Evolutionary conservation across 1,284 basidiomycete species (phyloP).

Genomic region (Cutaneotrichosporon sp.): DNA sequence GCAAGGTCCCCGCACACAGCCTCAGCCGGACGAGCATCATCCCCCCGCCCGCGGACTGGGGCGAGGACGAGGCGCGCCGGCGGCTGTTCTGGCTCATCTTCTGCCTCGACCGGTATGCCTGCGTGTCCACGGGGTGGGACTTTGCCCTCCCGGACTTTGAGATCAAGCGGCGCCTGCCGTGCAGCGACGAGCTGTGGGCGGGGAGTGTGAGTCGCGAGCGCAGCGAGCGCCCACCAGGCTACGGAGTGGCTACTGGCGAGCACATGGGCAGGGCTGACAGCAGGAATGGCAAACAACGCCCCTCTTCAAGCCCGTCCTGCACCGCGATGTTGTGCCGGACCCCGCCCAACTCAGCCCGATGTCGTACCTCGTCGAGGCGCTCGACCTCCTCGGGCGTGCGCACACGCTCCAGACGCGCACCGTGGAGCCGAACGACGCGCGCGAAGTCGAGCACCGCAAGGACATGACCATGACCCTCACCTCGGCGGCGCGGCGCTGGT

Average conservation of each 20-base stretch:
- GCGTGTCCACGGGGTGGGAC: conserved; percentile 52
- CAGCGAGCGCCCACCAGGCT: not conserved
- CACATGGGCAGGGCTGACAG: not conserved
- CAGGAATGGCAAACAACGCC: conserved; percentile 49
- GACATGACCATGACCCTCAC: conserved; percentile 46
- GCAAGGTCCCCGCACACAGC: conserved; percentile 25
- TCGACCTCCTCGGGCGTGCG: conserved; percentile 49
- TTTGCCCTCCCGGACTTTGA: conserved; percentile 52
- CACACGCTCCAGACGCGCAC: conserved; percentile 48
- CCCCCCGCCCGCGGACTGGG: conserved; percentile 45
- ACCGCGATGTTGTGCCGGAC: conserved; percentile 31
- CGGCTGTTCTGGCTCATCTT: conserved; percentile 54
- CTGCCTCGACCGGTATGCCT: conserved; percentile 52
- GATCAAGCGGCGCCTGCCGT: conserved; percentile 48
- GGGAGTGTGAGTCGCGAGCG: conserved; percentile 32
- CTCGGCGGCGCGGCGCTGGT: conserved; percentile 45
- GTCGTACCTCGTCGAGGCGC: conserved; percentile 50
- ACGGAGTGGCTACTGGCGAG: not conserved
- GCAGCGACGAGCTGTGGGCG: conserved; percentile 47
- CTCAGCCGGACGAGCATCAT: conserved; percentile 49
- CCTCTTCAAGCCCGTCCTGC: conserved; percentile 42
- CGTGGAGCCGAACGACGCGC: conserved; percentile 44
- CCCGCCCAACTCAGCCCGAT: conserved; percentile 40
- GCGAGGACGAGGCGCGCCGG: conserved; percentile 50
- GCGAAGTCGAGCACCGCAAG: conserved; percentile 43